Evolutionary conservation across 768 basidiomycete species (phyloP), one percentile per base, ranked within the genome.

Genomic region (Lentinula aciculospora): DNA sequence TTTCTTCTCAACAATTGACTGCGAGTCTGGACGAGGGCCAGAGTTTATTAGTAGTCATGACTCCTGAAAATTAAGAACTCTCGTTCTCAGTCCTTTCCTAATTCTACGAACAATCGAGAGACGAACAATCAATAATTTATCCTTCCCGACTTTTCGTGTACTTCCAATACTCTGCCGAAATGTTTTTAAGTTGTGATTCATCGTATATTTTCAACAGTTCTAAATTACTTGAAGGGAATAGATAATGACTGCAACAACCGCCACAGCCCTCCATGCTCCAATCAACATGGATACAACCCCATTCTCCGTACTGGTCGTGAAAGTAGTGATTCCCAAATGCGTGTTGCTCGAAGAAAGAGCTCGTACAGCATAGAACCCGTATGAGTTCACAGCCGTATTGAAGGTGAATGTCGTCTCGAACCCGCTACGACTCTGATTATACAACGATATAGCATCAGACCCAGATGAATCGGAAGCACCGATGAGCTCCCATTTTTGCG

Each of bases 401-500:
- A 53, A 47, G 25, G 56, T 60, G 2, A 65, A 55, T 25, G 58
- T 48, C 27, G 62, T 65, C 57, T 65, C 64, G 55, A 65, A 63
- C 2, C 64, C 64, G 13, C 39, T 28, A 31, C 58, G 58, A 2
- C 39, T 25, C 37, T 60, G 47, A 23, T 51, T 53, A 37, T 48
- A 46, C 1, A 57, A 13, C 8, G 44, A 47, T 32, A 34, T 19
- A 5, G 10, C 23, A 21, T 21, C n/a, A 9, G 59, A 46, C 1
- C 40, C 32, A 8, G 46, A 45, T n/a, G 44, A 49, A n/a, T 34
- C 7, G 31, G 39, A 29, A 1, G 61, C 61, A 17, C 58, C 60
- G 13, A 58, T 27, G 8, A 63, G 42, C n/a, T 32, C 39, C 57
- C 60, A 64, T 15, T 23, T n/a, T 7, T 50, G 28, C 6, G 60